Evolutionary conservation across 441 rosid species (phyloP).

Genomic region (Viola pubescens): DNA sequence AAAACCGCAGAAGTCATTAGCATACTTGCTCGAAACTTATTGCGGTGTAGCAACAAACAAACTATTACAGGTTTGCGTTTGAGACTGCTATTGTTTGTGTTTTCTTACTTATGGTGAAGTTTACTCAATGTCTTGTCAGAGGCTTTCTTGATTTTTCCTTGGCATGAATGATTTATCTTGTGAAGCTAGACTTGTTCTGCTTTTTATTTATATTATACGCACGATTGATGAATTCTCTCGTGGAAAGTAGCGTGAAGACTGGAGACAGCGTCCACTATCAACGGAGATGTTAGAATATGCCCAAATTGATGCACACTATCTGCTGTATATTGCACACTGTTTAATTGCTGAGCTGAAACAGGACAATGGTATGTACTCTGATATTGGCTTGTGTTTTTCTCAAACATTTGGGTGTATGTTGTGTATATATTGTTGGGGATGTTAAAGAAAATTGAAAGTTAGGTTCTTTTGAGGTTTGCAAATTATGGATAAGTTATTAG

Average conservation of each 20-base stretch:
- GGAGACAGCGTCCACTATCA: conserved; percentile 90
- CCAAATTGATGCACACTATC: conserved; percentile 79
- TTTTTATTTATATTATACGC: too few species aligned
- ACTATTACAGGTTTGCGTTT: conserved; percentile 40
- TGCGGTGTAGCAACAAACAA: conserved; percentile 76
- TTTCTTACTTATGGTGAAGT: not conserved
- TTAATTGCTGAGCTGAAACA: conserved; percentile 62
- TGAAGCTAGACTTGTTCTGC: too few species aligned
- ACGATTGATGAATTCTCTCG: not conserved
- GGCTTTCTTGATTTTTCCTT: too few species aligned
- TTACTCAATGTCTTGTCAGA: too few species aligned
- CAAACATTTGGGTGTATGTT: not conserved
- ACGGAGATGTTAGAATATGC: conserved; percentile 81
- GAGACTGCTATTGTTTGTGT: too few species aligned
- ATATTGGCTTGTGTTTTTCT: not conserved
- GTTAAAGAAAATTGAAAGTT: not conserved
- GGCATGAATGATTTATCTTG: too few species aligned
- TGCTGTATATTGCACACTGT: conserved; percentile 56
- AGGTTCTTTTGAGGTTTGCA: not conserved
- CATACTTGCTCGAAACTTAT: conserved; percentile 78
- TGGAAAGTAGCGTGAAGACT: conserved; percentile 77
- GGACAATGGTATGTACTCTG: conserved; percentile 41
- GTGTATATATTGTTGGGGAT: not conserved
- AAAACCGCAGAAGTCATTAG: conserved; percentile 82
- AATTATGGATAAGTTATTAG: too few species aligned